Evolutionary conservation across 1,284 basidiomycete genomes (phyloP), one percentile per base, ranked within the genome.

Genomic region (Ustilago bromivora): DNA sequence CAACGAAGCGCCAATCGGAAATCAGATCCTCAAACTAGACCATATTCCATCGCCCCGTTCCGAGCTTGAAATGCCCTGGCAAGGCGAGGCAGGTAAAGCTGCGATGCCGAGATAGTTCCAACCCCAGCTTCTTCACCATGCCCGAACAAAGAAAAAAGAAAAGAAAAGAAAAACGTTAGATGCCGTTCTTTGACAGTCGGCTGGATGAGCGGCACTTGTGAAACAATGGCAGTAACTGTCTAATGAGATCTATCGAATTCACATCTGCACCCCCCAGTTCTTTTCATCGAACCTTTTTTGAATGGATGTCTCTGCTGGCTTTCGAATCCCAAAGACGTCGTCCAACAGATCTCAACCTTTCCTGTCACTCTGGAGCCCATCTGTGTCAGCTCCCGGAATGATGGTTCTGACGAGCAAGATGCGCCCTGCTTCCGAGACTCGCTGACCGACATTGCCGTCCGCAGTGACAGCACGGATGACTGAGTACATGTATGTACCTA

Each of bases 241-340:
- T 2, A 52, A 34, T 52, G 49, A 52, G 49, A 52, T 52, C 43
- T 19, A 19, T 46, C 23, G n/a, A 19, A 46, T 46, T 19, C 43
- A 43, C 13, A 19, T 19, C 43, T 41, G 43, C 19, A 41, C 43
- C 43, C 43, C 43, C 19, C 43, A 19, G 43, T 46, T 19, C 43
- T 19, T 46, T 46, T 46, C 43, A 46, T 46, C n/a, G 43, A 46
- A 19, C 11, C 32, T 52, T 52, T 28, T 52, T 34, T 52, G 23
- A 28, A 28, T 28, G 23, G 23, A 28, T 28, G 10, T 31, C 28
- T 52, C 47, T 28, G 47, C 47, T 8, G n/a, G 47, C 19, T 49
- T 28, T 49, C 19, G 17, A 41, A 41, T 41, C 17, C 15, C 23
- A 1, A 17, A 15, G 13, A 15, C 13, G 13, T 41, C 40, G 13